Percentiles rank a stretch among this genome's conserved stretches.
phyloP scores from a whole-genome alignment of 352 stramenopile species.

The Phytophthora sojae region DNA sequence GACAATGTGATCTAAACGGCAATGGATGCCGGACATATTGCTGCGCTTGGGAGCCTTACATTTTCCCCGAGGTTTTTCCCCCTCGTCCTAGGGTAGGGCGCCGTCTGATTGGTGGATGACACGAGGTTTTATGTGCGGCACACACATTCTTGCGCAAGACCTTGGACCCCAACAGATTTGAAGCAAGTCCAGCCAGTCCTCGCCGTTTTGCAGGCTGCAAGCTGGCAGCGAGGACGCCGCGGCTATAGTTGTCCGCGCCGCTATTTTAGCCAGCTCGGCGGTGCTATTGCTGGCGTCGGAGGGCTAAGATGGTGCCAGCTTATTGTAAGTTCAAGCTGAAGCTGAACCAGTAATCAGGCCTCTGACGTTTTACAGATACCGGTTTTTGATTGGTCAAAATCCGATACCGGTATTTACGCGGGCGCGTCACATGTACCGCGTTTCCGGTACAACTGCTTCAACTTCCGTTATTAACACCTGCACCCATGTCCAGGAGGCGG shows the following conservation, averaged over 20 bases:
- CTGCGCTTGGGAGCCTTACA: constrained; percentile 22
- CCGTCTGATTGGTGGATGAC: constrained; percentile 8
- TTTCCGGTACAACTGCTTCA: constrained; percentile 17
- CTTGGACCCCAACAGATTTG: not conserved
- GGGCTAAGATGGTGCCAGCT: constrained; percentile 3
- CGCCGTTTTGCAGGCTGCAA: not conserved
- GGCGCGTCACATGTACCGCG: not conserved
- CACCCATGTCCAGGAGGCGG: constrained; percentile 10
- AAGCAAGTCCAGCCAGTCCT: not conserved
- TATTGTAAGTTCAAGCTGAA: not conserved
- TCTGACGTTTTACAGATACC: constrained; percentile 7
- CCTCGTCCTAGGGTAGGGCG: constrained; percentile 22
- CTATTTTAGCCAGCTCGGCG: constrained; percentile 1
- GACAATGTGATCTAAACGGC: constrained; percentile 21
- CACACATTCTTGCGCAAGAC: constrained; percentile 11
- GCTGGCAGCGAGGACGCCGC: not conserved
- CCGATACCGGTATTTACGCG: constrained; percentile 3
- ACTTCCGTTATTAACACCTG: constrained; percentile 9
- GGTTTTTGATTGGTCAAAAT: not conserved
- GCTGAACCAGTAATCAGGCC: not conserved
- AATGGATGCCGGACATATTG: constrained; percentile 11
- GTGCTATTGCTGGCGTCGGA: not conserved
- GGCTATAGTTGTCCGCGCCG: not conserved
- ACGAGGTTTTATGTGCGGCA: constrained; percentile 14
- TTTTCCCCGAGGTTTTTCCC: constrained; percentile 27